Conservation (phyloP, 352 stramenopile species). For the Globisporangium cylindrosporum region DNA sequence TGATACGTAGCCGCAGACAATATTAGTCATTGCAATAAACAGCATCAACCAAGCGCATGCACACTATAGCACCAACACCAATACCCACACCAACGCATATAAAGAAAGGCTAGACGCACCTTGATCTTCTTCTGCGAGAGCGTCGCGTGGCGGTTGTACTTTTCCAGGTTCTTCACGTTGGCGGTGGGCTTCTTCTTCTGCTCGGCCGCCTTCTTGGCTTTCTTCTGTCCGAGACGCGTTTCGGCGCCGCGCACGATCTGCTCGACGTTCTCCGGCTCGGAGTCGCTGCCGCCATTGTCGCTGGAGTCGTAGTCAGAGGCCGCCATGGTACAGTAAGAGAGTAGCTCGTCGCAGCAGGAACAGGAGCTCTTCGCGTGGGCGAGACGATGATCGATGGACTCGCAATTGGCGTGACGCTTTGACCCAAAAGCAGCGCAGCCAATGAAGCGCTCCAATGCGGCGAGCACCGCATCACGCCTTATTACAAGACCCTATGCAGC, state of each 20-base stretch:
- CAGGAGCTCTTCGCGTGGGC: not conserved
- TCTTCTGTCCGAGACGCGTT: conserved; percentile 52
- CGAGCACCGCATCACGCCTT: not conserved
- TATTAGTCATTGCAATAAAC: not conserved
- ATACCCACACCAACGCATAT: not conserved
- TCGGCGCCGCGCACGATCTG: conserved; percentile 49
- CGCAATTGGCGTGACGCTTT: conserved; percentile 17
- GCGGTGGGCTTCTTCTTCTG: conserved; percentile 10
- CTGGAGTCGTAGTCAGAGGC: conserved; percentile 41
- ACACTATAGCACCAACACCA: not conserved
- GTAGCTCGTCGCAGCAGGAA: conserved; percentile 4
- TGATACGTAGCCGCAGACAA: not conserved
- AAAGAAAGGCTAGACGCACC: conserved; percentile 10
- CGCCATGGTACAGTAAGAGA: conserved; percentile 15
- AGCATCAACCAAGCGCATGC: not conserved
- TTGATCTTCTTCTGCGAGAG: conserved; percentile 61
- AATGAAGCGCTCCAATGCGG: conserved; percentile 7
- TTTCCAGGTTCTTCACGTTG: conserved; percentile 66
- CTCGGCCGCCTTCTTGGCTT: conserved; percentile 13
- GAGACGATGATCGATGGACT: not conserved
- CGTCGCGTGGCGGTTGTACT: conserved; percentile 65
- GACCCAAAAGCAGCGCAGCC: conserved; percentile 12
- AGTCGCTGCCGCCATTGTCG: conserved; percentile 44
- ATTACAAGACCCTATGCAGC: not conserved
- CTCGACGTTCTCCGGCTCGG: conserved; percentile 62